phyloP scores from a whole-genome alignment of 108 stramenopile species.

The Thalassiosira profunda region DNA sequence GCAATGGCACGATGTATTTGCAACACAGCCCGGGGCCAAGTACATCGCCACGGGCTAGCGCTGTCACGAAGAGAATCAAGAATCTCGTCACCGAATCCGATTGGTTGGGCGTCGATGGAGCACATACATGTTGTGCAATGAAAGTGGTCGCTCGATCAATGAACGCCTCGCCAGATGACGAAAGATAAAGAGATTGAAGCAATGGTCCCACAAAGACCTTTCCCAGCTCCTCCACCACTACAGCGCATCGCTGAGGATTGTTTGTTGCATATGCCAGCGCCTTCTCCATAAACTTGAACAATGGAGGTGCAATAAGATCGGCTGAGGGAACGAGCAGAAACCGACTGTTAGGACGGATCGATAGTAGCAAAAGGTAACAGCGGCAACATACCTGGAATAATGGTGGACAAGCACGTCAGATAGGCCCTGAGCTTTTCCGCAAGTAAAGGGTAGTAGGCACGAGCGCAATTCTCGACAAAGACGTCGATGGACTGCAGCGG shows the following conservation, averaged over 20 bases:
- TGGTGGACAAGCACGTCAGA: slow-evolving; percentile 4
- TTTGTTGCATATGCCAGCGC: background rate
- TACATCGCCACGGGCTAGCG: slow-evolving; percentile 12
- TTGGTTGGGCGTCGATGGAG: too few relatives aligned
- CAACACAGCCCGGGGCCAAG: slow-evolving; percentile 25
- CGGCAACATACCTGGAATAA: slow-evolving; percentile 3
- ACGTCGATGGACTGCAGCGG: slow-evolving; percentile 1
- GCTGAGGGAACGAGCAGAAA: too few relatives aligned
- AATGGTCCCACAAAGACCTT: slow-evolving; percentile 9
- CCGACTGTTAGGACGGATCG: too few relatives aligned
- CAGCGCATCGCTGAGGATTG: too few relatives aligned
- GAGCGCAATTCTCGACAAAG: slow-evolving; percentile 14
- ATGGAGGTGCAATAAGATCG: too few relatives aligned
- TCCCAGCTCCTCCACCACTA: slow-evolving; percentile 12
- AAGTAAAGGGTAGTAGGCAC: slow-evolving; percentile 10
- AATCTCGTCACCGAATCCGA: too few relatives aligned
- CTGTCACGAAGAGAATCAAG: slow-evolving; percentile 17
- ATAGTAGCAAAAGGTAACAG: too few relatives aligned
- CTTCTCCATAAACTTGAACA: slow-evolving; percentile 5
- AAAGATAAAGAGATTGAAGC: slow-evolving; percentile 3
- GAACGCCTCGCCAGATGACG: slow-evolving; percentile 5
- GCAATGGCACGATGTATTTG: slow-evolving; percentile 10
- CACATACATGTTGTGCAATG: slow-evolving; percentile 10
- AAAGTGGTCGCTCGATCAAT: slow-evolving; percentile 7
- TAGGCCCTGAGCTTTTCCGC: slow-evolving; percentile 16